These are phyloP conservation scores for Lycium barbarum DNA, from an alignment of 257 asterid genomes.

Conservation along the genomic window DNA sequence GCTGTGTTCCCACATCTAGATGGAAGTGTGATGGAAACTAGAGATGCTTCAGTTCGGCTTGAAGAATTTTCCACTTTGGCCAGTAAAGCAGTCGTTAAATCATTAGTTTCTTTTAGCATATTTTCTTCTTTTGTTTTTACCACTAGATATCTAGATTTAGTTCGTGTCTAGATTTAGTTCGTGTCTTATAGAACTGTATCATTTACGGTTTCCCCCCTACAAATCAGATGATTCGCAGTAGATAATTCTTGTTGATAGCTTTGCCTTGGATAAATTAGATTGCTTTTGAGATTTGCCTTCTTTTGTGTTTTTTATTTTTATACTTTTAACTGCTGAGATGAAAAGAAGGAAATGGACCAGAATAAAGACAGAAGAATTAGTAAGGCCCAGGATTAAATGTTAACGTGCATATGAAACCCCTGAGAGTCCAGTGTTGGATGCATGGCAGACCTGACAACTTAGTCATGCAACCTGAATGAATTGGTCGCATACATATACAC, in stretches of 20 bases:
- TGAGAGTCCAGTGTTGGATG: neutral
- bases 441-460: conserved; percentile 25
- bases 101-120: conserved; percentile 17
- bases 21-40: conserved; percentile 67
- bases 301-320: neutral
- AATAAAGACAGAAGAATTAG: neutral
- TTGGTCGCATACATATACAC: conserved; percentile 31
- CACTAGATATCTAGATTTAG: conserved; percentile 24
- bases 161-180: neutral
- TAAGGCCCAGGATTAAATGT: conserved; percentile 3
- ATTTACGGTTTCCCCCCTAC: neutral
- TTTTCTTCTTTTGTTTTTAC: neutral
- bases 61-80: neutral
- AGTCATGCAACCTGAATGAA: conserved; percentile 45
- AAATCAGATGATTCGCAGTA: neutral
- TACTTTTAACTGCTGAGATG: neutral
- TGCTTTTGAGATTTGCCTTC: neutral
- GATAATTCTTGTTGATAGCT: neutral
- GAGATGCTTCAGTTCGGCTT: neutral
- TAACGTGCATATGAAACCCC: neutral
- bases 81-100: conserved; percentile 2
- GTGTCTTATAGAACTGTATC: neutral
- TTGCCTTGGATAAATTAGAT: neutral
- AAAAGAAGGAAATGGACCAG: neutral
- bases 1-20: conserved; percentile 76